A percentile compares a stretch with the other conserved stretches of the same genome.
Conservation (phyloP, 2,329 filamentous ascomycete genomes). For the Microsporum canis region DNA sequence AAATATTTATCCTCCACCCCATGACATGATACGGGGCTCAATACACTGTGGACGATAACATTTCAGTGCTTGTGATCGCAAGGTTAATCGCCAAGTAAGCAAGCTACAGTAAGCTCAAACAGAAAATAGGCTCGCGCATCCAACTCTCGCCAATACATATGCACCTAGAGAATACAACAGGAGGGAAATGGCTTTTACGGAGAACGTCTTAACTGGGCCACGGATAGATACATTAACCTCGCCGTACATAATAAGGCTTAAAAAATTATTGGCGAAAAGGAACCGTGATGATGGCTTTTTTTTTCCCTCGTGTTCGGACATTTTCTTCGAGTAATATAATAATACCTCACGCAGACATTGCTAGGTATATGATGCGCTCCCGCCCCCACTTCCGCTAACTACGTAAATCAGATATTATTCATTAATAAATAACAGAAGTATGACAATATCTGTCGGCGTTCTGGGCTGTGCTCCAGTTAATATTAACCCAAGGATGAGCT, state of each 20-base stretch:
- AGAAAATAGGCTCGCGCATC: neutral
- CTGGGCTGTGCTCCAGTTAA: neutral
- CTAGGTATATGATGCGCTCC: neutral
- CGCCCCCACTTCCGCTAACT: neutral
- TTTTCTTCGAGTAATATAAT: constrained; percentile 2
- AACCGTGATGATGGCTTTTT: constrained; percentile 1
- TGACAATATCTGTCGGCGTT: neutral
- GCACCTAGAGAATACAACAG: neutral
- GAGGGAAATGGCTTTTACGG: neutral
- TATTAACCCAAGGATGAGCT: neutral
- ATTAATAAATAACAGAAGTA: neutral
- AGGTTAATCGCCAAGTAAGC: neutral
- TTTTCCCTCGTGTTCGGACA: constrained; percentile 2
- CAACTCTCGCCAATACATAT: neutral
- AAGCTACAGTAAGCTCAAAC: neutral
- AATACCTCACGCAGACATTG: neutral
- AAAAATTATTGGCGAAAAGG: neutral
- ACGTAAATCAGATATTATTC: neutral
- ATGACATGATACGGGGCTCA: neutral
- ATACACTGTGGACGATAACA: neutral
- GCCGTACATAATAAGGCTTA: neutral
- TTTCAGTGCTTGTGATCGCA: neutral
- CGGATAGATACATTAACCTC: neutral
- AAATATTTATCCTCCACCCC: neutral
- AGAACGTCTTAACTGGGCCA: neutral